phyloP scores from a whole-genome alignment of 2,329 filamentous ascomycete species.

The Penicillium janthinellum region DNA sequence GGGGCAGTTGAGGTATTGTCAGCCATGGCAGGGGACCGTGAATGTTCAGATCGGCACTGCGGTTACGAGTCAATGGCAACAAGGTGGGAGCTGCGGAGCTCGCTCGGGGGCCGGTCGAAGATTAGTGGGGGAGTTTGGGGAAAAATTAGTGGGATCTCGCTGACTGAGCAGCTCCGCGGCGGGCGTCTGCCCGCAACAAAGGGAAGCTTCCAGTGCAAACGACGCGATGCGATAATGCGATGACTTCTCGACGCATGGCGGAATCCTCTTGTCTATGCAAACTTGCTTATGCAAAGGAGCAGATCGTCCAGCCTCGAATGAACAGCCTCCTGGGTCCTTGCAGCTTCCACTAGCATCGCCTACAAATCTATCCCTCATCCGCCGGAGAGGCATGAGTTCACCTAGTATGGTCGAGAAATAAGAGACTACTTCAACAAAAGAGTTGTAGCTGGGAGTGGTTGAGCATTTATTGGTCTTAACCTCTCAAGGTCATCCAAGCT shows the following conservation, averaged over 20 bases:
- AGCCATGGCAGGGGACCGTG: conserved; percentile 29
- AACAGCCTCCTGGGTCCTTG: background rate
- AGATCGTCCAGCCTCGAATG: background rate
- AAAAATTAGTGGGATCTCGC: conserved; percentile 23
- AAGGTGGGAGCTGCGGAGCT: conserved; percentile 8
- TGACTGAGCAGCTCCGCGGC: conserved; percentile 25
- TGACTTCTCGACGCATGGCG: background rate
- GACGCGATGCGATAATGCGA: background rate
- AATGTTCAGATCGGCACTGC: conserved; percentile 9
- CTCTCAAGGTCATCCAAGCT: background rate
- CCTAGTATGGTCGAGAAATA: background rate
- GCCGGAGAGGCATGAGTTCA: too few relatives aligned
- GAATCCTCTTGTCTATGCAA: background rate
- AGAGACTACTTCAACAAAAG: background rate
- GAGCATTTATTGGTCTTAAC: background rate
- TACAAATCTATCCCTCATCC: background rate
- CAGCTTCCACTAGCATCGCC: background rate
- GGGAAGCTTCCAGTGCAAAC: background rate
- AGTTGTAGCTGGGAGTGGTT: background rate
- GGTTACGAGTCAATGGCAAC: conserved; percentile 14
- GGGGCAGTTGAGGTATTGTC: conserved; percentile 31
- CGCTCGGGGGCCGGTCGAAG: conserved; percentile 5
- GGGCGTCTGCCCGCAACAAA: background rate
- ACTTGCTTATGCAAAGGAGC: background rate
- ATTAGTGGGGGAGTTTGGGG: conserved; percentile 19